phyloP scores from a whole-genome alignment of 1,284 basidiomycete genomes.

The Marasmius fiardii region DNA sequence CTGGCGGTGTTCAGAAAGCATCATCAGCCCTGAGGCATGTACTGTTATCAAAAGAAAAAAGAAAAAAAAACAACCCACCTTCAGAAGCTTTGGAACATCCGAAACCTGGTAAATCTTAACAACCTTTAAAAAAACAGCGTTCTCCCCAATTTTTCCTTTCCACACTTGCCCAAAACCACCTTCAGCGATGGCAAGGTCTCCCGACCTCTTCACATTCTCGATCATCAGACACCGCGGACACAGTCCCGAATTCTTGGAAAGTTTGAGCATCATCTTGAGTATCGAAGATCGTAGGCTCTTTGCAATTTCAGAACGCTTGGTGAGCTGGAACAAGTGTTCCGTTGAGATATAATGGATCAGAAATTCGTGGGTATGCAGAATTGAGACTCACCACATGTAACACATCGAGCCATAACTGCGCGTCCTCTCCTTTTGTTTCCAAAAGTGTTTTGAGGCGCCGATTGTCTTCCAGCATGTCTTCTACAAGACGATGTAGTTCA shows the following conservation, averaged over 20 bases:
- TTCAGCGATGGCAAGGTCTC: background rate
- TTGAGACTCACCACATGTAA: too few relatives aligned
- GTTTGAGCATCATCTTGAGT: background rate
- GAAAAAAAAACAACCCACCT: background rate
- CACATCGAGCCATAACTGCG: too few relatives aligned
- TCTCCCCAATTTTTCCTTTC: conserved; percentile 1
- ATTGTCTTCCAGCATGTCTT: too few relatives aligned
- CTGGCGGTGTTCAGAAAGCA: background rate
- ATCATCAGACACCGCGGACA: background rate
- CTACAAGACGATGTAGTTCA: too few relatives aligned
- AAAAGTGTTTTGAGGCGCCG: too few relatives aligned
- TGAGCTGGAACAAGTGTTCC: background rate
- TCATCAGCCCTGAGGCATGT: background rate
- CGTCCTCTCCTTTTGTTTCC: too few relatives aligned
- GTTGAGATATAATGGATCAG: too few relatives aligned
- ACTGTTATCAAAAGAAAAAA: background rate
- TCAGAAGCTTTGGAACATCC: background rate
- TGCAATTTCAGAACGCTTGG: background rate
- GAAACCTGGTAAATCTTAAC: background rate
- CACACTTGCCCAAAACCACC: conserved; percentile 7
- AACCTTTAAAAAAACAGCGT: conserved; percentile 3
- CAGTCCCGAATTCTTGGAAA: conserved; percentile 1
- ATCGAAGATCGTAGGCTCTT: background rate
- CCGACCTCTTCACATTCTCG: conserved; percentile 1
- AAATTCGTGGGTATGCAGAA: too few relatives aligned